Base-by-base conservation (phyloP, 2,329 filamentous ascomycete genomes). In the Ceratocystis papillata region DNA sequence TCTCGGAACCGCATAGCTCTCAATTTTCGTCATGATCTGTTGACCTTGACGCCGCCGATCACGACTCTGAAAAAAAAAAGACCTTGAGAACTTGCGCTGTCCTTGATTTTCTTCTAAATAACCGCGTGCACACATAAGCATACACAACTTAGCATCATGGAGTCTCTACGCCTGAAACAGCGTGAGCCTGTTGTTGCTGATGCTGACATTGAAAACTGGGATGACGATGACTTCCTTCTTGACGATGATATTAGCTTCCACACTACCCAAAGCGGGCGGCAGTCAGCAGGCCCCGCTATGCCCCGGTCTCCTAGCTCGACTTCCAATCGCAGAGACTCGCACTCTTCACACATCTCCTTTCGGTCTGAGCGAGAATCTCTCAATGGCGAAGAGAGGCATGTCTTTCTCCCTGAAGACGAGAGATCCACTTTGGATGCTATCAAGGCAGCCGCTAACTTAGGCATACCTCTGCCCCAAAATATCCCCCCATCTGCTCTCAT, bases 401-500 rank as follows among this genome's bases (percentile, higher is more conserved):
- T 97, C 25, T 83, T 93, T 70, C 78, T 97, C 37, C 86, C 90
- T 1, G 89, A 87, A 62, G 88, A 94, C 73, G 92, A 96, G 74
- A 89, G 96, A 72, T 82, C 84, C 69, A 90, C 90, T 0, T 95
- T 88, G 8, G 78, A 87, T 71, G 88, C 95, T 73, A 93, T 99
- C 71, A 84, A 89, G 28, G 89, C 90, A 5, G 93, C 92, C 44
- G 88, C 90, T 72, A 87, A 86, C 73, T 92, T 91, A 30, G 94
- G 94, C 70, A 96, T 99, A 69, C 93, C 94, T 5, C 84, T 97
- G 66, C 94, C 94, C 33, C 80, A 84, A 63, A 92, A 92, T 73
- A 85, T 97, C 41, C 91, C 93, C 1, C 85, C 89, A 37, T 96
- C 93, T 22, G 94, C 94, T 37, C 79, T 99, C 53, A 83, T 94